Percentiles rank a stretch among this genome's conserved stretches.
Evolutionary conservation across 495 filamentous ascomycete genomes (phyloP).

Genomic region (Aspergillus taichungensis): DNA sequence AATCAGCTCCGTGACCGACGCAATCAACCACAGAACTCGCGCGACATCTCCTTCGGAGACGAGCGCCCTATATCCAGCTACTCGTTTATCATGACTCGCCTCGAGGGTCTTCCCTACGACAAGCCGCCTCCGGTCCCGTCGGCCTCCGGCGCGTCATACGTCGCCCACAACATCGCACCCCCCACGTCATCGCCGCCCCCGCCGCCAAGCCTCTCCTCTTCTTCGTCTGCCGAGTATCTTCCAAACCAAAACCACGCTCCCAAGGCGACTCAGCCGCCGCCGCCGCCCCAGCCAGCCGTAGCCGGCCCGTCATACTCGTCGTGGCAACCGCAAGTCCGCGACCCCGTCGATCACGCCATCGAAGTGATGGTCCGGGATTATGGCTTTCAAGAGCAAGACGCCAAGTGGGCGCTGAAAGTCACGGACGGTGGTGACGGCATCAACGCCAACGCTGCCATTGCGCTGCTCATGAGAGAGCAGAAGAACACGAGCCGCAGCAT

Average conservation of each 20-base stretch:
- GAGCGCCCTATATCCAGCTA: slow-evolving; percentile 42
- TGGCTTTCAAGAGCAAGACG: slow-evolving; percentile 39
- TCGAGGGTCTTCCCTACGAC: slow-evolving; percentile 17
- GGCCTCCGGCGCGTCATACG: slow-evolving; percentile 5
- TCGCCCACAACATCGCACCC: slow-evolving; percentile 1
- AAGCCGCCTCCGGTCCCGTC: slow-evolving; percentile 4
- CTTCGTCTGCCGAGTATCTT: background rate
- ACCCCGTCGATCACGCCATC: slow-evolving; percentile 45
- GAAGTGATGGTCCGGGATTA: slow-evolving; percentile 37
- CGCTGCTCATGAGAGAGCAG: slow-evolving; percentile 35
- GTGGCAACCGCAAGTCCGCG: slow-evolving; percentile 34
- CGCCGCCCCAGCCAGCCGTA: slow-evolving; percentile 8
- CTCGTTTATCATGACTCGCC: slow-evolving; percentile 26
- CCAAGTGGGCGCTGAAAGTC: slow-evolving; percentile 44
- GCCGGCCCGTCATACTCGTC: slow-evolving; percentile 2
- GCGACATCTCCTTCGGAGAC: slow-evolving; percentile 23
- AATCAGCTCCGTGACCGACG: slow-evolving; percentile 32
- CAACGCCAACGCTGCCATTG: slow-evolving; percentile 35
- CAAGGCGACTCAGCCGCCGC: background rate
- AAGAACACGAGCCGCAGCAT: slow-evolving; percentile 16
- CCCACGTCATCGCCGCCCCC: background rate
- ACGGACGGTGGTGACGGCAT: slow-evolving; percentile 45
- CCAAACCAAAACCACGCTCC: too few species aligned
- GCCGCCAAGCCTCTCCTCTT: background rate
- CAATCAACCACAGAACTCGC: slow-evolving; percentile 19